Evolutionary conservation across 2,329 filamentous ascomycete genomes (phyloP).

Genomic region (Pseudopyrenochaeta lycopersici): DNA sequence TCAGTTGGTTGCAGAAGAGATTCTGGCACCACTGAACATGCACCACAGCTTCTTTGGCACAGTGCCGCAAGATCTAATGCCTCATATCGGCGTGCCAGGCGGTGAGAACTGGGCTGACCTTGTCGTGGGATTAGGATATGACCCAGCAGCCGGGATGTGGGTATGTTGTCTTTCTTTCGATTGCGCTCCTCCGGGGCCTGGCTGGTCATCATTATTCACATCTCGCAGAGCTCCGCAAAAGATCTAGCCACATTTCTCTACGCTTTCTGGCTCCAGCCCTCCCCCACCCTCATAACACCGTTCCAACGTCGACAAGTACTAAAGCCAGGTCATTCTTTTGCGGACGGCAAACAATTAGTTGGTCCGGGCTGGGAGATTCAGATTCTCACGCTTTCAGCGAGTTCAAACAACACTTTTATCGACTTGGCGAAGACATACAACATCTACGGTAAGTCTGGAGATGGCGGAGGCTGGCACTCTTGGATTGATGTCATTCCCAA

Average conservation of each 20-base stretch:
- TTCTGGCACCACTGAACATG: conserved; percentile 37
- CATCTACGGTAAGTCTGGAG: conserved; percentile 43
- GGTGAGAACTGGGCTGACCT: conserved; percentile 39
- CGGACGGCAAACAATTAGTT: conserved; percentile 38
- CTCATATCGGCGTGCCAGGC: conserved; percentile 33
- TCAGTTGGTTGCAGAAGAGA: conserved; percentile 24
- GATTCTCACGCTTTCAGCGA: conserved; percentile 20
- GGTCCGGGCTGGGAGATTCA: conserved; percentile 44
- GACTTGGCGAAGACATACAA: conserved; percentile 29
- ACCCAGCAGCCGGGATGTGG: conserved; percentile 44
- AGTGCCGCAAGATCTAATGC: conserved; percentile 25
- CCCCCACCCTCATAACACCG: conserved; percentile 32
- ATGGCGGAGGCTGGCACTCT: conserved; percentile 41
- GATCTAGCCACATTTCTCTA: conserved; percentile 39
- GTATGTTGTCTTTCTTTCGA: conserved; percentile 8
- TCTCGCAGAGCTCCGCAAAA: conserved; percentile 33
- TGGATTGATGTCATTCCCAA: conserved; percentile 43
- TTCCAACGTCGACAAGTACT: conserved; percentile 34
- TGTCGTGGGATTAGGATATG: conserved; percentile 37
- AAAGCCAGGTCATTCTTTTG: conserved; percentile 29
- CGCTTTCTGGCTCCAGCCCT: conserved; percentile 32
- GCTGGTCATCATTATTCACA: background rate
- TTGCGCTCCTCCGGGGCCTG: background rate
- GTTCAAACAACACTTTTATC: conserved; percentile 7
- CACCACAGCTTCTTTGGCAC: conserved; percentile 36